phyloP scores from a whole-genome alignment of 441 rosid genomes.

The Pelargonium australe region DNA sequence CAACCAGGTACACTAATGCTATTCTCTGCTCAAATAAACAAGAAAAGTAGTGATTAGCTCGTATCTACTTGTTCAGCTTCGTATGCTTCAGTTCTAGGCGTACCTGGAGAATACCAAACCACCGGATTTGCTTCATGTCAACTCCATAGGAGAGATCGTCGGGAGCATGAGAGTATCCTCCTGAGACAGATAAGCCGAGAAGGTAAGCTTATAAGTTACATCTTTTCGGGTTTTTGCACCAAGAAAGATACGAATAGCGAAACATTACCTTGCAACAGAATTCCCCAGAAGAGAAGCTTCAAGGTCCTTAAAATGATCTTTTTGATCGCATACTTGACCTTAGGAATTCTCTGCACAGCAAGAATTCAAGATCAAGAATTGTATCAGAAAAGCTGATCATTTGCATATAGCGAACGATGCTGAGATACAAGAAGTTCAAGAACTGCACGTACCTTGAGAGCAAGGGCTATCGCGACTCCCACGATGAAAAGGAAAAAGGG shows the following conservation, averaged over 20 bases:
- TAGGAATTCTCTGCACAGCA: constrained; percentile 39
- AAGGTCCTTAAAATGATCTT: constrained; percentile 49
- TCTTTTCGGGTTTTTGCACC: too few relatives aligned
- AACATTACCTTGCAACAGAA: constrained; percentile 51
- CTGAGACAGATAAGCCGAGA: constrained; percentile 17
- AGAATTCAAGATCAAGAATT: neutral
- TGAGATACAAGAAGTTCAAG: neutral
- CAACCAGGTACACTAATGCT: constrained; percentile 53
- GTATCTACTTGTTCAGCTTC: too few relatives aligned
- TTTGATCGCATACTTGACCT: constrained; percentile 35
- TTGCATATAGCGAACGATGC: neutral
- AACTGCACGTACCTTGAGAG: constrained; percentile 40
- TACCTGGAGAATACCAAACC: constrained; percentile 72
- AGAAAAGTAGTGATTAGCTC: neutral
- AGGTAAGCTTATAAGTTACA: too few relatives aligned
- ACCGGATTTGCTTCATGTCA: constrained; percentile 53
- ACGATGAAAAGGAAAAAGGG: constrained; percentile 71
- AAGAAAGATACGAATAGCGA: too few relatives aligned
- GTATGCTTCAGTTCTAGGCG: too few relatives aligned
- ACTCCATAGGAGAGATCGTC: constrained; percentile 49
- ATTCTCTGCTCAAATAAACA: constrained; percentile 41
- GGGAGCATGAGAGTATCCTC: constrained; percentile 71
- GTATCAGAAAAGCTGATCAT: neutral
- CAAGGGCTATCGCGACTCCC: constrained; percentile 62
- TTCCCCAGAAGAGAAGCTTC: constrained; percentile 74